phyloP scores from a whole-genome alignment of 2,329 filamentous ascomycete species.

The Chaetomiaceae sp. region DNA sequence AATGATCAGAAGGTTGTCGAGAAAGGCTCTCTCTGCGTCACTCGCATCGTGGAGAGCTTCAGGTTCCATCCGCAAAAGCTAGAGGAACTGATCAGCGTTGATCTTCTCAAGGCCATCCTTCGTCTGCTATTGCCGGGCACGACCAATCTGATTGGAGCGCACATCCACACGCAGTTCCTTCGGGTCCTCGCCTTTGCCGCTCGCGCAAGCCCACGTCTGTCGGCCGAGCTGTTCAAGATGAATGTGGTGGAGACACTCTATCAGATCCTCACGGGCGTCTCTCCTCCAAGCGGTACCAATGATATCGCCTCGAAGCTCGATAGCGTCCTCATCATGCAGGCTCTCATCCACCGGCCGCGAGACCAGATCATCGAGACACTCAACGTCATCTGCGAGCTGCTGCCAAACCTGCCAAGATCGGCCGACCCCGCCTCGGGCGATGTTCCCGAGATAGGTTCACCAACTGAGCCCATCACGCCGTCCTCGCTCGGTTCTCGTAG shows the following conservation, averaged over 20 bases:
- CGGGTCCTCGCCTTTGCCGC: constrained; percentile 87
- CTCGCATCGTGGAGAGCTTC: constrained; percentile 95
- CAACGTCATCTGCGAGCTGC: constrained; percentile 92
- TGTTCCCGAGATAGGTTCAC: constrained; percentile 40
- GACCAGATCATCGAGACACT: constrained; percentile 97
- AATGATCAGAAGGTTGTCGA: constrained; percentile 96
- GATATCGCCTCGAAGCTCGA: constrained; percentile 83
- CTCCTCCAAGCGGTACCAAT: constrained; percentile 73
- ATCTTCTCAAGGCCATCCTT: constrained; percentile 78
- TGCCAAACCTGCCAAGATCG: constrained; percentile 66
- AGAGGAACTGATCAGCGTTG: constrained; percentile 86
- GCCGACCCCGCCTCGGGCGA: constrained; percentile 42
- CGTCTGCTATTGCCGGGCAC: constrained; percentile 87
- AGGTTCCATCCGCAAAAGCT: constrained; percentile 81
- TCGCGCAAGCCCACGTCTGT: constrained; percentile 79
- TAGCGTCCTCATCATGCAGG: constrained; percentile 97
- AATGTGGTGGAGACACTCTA: constrained; percentile 97
- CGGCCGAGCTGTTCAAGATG: constrained; percentile 88
- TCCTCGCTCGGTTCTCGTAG: constrained; percentile 40
- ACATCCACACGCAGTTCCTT: constrained; percentile 94
- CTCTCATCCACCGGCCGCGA: constrained; percentile 87
- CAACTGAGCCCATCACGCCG: constrained; percentile 39
- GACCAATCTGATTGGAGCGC: constrained; percentile 88
- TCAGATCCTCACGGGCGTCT: constrained; percentile 93
- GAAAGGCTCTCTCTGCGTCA: constrained; percentile 92